Base-by-base conservation (phyloP, 2,329 filamentous ascomycete species). In the Fusarium illudens region DNA sequence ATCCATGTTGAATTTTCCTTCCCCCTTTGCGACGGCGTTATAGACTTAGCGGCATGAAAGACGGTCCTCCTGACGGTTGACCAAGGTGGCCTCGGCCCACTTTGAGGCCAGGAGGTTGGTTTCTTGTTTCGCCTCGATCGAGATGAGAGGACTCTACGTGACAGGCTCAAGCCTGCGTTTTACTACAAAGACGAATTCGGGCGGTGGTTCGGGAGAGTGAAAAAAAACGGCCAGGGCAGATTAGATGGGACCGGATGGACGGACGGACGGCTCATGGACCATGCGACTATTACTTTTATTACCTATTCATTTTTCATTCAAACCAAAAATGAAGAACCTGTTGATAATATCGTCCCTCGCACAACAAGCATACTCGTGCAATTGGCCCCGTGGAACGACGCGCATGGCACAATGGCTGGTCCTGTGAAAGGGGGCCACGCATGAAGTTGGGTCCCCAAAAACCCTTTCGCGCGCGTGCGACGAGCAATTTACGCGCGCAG, bases 401-500 rank as follows among this genome's bases (percentile, higher is more conserved):
- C 22, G 39, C 22, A 27, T 46, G 15, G 8, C 13, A 25, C 19
- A 27, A 56, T 56, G n/a, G 27, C 13, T 42, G 17, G 27, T 22
- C 39, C 39, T 46, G 39, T 46, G 19, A 32, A 52, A 58, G 56
- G 54, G 37, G 22, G 58, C 32, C 30, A 51, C 53, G 49, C 62
- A 60, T 60, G 33, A 37, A 52, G 46, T 29, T 49, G 12, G 46
- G 30, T 48, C 13, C 46, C n/a, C n/a, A n/a, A 22, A 42, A 37
- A 17, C 20, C 33, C 48, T 22, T 39, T 60, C 57, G 62, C 66
- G 66, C 66, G 68, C 60, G 61, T 66, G 68, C 48, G 64, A 67
- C 58, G 61, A 59, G 64, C 67, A 66, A 75, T 75, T 74, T 75
- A 75, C 73, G 73, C 73, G 73, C 70, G 58, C 54, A 58, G 60